phyloP scores from a whole-genome alignment of 768 basidiomycete genomes.

The Galerina marginata region DNA sequence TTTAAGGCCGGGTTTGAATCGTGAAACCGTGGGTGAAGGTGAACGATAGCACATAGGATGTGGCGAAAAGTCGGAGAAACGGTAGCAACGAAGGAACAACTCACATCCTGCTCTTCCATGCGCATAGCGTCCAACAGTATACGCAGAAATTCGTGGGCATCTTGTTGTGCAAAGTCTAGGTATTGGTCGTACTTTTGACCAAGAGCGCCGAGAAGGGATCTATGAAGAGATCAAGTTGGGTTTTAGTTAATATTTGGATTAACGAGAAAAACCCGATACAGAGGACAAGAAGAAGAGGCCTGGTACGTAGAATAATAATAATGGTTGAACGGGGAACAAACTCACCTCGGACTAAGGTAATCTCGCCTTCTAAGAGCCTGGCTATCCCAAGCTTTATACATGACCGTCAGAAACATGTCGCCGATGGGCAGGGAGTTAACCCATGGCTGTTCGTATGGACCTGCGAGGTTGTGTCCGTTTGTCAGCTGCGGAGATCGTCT shows the following conservation, averaged over 20 bases:
- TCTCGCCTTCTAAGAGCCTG: slow-evolving; percentile 58
- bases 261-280: neutral
- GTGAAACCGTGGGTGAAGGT: neutral
- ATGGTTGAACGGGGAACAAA: slow-evolving; percentile 12
- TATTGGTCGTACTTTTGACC: slow-evolving; percentile 94
- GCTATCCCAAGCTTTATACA: slow-evolving; percentile 68
- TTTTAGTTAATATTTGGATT: neutral
- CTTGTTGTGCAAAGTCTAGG: slow-evolving; percentile 93
- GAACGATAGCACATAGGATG: slow-evolving; percentile 1
- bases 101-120: slow-evolving; percentile 92
- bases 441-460: slow-evolving; percentile 56
- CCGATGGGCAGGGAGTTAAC: slow-evolving; percentile 71
- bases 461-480: slow-evolving; percentile 65
- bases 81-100: slow-evolving; percentile 25
- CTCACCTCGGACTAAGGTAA: slow-evolving; percentile 71
- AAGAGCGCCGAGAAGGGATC: slow-evolving; percentile 67
- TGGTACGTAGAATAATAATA: neutral
- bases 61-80: slow-evolving; percentile 12
- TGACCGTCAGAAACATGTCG: slow-evolving; percentile 64
- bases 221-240: slow-evolving; percentile 28
- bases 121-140: slow-evolving; percentile 91
- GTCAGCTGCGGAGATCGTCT: slow-evolving; percentile 70
- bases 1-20: neutral
- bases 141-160: slow-evolving; percentile 92
- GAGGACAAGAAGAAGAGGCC: neutral